Base-by-base conservation (phyloP, 805 yeast genomes). In the Barnettozyma sp. region DNA sequence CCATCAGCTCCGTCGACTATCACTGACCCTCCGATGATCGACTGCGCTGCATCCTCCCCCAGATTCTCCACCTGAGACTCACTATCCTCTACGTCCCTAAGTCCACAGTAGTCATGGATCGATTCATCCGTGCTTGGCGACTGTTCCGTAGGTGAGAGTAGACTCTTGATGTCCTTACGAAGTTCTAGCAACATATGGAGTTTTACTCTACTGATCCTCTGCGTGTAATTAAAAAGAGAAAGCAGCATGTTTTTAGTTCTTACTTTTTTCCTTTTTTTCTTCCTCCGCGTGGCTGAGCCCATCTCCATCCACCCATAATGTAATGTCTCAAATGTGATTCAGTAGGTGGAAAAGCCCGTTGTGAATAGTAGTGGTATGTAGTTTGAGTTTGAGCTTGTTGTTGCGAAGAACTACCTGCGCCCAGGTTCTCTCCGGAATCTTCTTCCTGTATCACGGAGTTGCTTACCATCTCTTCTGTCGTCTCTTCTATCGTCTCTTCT, bases 21-120 rank as follows among this genome's bases (percentile, higher is more conserved):
- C 3, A 59, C 44, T 2, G 66, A 61, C 5, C 78, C 81, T 4
- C 81, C 81, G 9, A 74, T 73, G 15, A 47, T 9, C 12, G 44
- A 39, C 6, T 30, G 39, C 4, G 51, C 51, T 0, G 34, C 20
- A 2, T 32, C 39, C 18, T 22, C 30, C 18, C 27, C 27, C 27
- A 25, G 27, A 19, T 33, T 21, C 14, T 26, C 9, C 14, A 20
- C 32, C 15, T 29, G 23, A n/a, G 32, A 29, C 13, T 29, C 23
- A 8, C 12, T 24, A n/a, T 29, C 32, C 12, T 29, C 32, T 20
- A n/a, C 8, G n/a, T 16, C 30, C 13, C 18, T 27, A 18, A 6
- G 21, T 4, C 30, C 30, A 18, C 21, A 14, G 12, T 17, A 27
- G 22, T 27, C 22, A 14, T 18, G 22, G 14, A 18, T 18, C 6